Evolutionary conservation across 2,329 filamentous ascomycete genomes (phyloP).

Genomic region (Colletotrichum paranaense): DNA sequence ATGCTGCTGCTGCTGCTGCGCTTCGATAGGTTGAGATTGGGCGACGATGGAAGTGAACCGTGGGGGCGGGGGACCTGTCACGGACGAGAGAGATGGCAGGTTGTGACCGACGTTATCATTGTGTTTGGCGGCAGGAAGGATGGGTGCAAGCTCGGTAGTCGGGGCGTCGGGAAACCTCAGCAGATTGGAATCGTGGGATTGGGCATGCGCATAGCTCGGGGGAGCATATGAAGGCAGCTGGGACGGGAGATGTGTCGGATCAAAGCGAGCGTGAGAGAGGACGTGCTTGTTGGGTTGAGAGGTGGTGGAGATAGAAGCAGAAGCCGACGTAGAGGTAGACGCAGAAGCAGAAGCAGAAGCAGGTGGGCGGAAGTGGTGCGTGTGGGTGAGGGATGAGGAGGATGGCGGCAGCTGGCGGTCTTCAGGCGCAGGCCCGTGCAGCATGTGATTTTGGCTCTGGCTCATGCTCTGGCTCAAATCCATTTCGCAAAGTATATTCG

Average conservation of each 20-base stretch:
- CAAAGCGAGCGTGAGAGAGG: constrained; percentile 33
- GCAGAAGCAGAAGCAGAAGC: constrained; percentile 7
- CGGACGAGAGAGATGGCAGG: constrained; percentile 55
- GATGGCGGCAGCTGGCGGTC: constrained; percentile 37
- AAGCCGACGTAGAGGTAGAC: constrained; percentile 14
- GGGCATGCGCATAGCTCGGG: constrained; percentile 47
- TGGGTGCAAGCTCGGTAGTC: constrained; percentile 56
- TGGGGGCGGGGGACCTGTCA: constrained; percentile 46
- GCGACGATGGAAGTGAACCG: constrained; percentile 40
- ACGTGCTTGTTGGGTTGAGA: constrained; percentile 24
- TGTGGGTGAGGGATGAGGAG: constrained; percentile 29
- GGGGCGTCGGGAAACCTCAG: constrained; percentile 48
- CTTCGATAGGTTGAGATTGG: constrained; percentile 26
- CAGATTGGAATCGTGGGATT: constrained; percentile 46
- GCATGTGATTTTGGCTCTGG: constrained; percentile 59
- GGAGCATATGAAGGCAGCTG: constrained; percentile 48
- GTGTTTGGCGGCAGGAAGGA: constrained; percentile 46
- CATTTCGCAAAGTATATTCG: constrained; percentile 35
- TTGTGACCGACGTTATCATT: constrained; percentile 42
- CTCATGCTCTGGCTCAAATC: constrained; percentile 38
- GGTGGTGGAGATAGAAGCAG: constrained; percentile 5
- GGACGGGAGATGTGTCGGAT: constrained; percentile 38
- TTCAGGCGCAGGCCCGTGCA: constrained; percentile 45
- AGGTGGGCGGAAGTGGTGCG: constrained; percentile 15
- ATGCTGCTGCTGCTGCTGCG: constrained; percentile 32